Conservation (phyloP, 2,329 filamentous ascomycete genomes). For the Trichoderma atroviride region DNA sequence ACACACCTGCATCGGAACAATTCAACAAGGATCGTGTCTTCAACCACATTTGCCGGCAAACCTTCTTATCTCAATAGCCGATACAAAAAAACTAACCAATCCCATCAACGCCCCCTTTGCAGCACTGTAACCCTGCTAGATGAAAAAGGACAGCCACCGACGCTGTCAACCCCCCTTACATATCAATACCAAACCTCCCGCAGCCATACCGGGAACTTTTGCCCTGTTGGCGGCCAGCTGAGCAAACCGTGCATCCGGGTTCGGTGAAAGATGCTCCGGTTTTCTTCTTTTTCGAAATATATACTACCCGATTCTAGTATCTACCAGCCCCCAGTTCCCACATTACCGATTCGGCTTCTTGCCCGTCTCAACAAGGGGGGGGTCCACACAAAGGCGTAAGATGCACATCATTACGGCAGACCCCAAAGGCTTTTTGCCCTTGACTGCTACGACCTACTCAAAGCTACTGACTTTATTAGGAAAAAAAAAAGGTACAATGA, state of each 20-base stretch:
- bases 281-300: background rate
- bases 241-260: background rate
- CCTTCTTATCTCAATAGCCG: background rate
- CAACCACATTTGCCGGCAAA: background rate
- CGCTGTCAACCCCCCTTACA: background rate
- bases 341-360: slow-evolving; percentile 5
- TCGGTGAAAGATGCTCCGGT: slow-evolving; percentile 21
- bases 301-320: too few relatives aligned
- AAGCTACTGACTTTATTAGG: background rate
- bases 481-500: background rate
- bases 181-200: background rate
- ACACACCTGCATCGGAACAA: background rate
- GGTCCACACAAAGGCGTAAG: slow-evolving; percentile 2
- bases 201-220: background rate
- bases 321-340: background rate
- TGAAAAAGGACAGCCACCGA: background rate
- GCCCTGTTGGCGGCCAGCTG: slow-evolving; percentile 1
- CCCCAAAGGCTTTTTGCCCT: background rate
- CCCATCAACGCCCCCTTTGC: background rate
- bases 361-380: background rate
- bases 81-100: background rate
- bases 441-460: background rate
- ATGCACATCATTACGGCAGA: background rate
- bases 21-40: background rate
- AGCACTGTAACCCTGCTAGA: background rate